Base-by-base conservation (phyloP, 495 filamentous ascomycete species). In the Neurospora sp. region DNA sequence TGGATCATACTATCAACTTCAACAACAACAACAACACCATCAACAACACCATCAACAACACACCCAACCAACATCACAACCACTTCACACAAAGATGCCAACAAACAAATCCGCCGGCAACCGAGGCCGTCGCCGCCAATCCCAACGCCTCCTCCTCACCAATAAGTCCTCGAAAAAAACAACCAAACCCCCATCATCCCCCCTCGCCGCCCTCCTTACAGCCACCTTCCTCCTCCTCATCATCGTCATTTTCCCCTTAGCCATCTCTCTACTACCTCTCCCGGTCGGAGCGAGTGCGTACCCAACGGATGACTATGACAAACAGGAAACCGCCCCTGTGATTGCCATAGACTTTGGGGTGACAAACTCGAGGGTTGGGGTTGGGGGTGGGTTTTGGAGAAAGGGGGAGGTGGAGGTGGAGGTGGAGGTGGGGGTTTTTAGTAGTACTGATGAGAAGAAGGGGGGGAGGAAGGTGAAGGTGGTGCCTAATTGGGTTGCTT, bases 341-440 rank as follows among this genome's bases (percentile, higher is more conserved):
- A 94, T 98, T 78, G 96, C 95, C 88, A 97, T 99, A 79, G 96
- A 99, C 88, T 84, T 99, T 77, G 95, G 96, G 83, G 98, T 96
- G 17, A 99, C 96, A 37, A 97, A 98, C 85, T 96, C 93, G 65
- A 97, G 96, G 84, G 96, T 98, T 72, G 96, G 92, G 89, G 91
- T 97, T 35, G 31, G n/a, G 9, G 9, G 9, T 2, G 40, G 14
- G 14, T 45, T n/a, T 77, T 96, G 98, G 94, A 93, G 94, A 79
- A 90, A 91, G 77, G 95, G 92, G 76, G 96, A 94, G 84, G 94
- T 97, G 70, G 94, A 99, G 76, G 97, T 95, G 31, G 31, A 94
- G 84, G 94, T 97, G 70, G 94, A 99, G 76, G 97, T 95, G 22
- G 22, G 1, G 22, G 27, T 31, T 31, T 81, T 84, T 97, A 31